Evolutionary conservation across 2,329 filamentous ascomycete species (phyloP).

Genomic region (Proliferodiscus dingleyae): DNA sequence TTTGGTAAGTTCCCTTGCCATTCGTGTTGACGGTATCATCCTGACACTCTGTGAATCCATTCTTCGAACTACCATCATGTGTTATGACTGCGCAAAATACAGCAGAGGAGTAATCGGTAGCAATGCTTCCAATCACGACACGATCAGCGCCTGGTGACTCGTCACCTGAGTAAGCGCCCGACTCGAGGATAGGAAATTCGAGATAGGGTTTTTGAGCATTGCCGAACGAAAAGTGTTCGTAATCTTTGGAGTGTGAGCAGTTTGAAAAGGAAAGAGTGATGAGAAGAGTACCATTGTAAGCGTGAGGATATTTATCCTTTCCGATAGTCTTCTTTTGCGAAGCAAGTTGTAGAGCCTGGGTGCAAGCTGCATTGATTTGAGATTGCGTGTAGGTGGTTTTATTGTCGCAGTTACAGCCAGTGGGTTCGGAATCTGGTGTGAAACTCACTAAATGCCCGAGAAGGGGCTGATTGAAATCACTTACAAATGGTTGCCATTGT

Average conservation of each 20-base stretch:
- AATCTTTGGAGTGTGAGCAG: conserved; percentile 16
- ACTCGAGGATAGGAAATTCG: conserved; percentile 30
- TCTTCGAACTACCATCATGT: conserved; percentile 27
- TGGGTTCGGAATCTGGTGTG: conserved; percentile 18
- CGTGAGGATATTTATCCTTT: conserved; percentile 30
- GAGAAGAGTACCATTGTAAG: conserved; percentile 25
- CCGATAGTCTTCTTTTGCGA: conserved; percentile 24
- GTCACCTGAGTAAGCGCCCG: conserved; percentile 21
- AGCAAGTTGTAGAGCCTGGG: conserved; percentile 24
- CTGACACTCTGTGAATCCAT: conserved; percentile 30
- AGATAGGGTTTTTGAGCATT: conserved; percentile 30
- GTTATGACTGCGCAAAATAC: conserved; percentile 31
- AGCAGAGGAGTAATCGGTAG: conserved; percentile 25
- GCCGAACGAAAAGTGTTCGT: conserved; percentile 30
- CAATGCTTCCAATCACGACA: conserved; percentile 30
- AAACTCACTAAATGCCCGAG: background rate
- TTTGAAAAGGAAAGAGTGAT: background rate
- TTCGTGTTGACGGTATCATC: conserved; percentile 20
- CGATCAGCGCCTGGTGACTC: conserved; percentile 29
- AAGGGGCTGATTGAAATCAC: background rate
- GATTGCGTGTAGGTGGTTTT: conserved; percentile 22
- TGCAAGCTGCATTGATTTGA: conserved; percentile 25
- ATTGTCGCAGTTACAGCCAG: conserved; percentile 22
- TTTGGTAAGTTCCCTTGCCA: conserved; percentile 15
- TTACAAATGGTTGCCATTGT: conserved; percentile 11